Conservation (phyloP, 2,329 filamentous ascomycete species). For the Trichocomaceae sp. region DNA sequence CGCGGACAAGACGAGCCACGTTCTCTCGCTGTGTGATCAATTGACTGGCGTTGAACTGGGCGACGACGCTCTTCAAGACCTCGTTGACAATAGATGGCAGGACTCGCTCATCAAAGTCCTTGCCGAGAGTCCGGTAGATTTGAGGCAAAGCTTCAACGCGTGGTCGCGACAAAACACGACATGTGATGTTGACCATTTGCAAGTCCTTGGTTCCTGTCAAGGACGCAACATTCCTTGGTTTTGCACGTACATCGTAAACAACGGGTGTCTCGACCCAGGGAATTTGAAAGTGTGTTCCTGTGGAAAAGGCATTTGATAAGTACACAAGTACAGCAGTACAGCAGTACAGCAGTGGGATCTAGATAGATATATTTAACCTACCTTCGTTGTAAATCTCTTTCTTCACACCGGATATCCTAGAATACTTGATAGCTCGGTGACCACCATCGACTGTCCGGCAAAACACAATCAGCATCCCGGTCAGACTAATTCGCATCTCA, state of each 20-base stretch:
- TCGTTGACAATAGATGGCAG: constrained; percentile 97
- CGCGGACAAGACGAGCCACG: constrained; percentile 81
- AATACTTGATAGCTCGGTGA: constrained; percentile 98
- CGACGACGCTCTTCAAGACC: constrained; percentile 96
- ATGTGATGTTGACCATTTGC: constrained; percentile 99
- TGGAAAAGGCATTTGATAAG: constrained; percentile 7
- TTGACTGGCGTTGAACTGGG: constrained; percentile 97
- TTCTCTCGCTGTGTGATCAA: constrained; percentile 98
- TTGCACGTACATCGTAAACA: constrained; percentile 95
- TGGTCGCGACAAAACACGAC: constrained; percentile 92
- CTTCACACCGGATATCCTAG: constrained; percentile 81
- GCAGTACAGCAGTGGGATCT: too few relatives aligned
- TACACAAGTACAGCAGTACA: background rate
- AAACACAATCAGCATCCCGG: background rate
- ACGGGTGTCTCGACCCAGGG: constrained; percentile 98
- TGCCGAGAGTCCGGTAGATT: constrained; percentile 92
- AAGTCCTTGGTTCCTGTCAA: constrained; percentile 97
- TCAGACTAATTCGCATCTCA: background rate
- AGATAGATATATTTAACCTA: constrained; percentile 29
- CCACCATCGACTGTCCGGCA: constrained; percentile 73
- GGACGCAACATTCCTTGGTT: constrained; percentile 92
- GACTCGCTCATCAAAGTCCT: constrained; percentile 94
- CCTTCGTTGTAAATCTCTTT: constrained; percentile 97
- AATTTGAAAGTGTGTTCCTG: constrained; percentile 85
- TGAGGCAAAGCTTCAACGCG: constrained; percentile 82